Percentiles rank a stretch among this genome's conserved stretches.
These are phyloP conservation scores for Herpetomonas tarakana DNA, from an alignment of 208 protist species.

Conservation along the genomic window DNA sequence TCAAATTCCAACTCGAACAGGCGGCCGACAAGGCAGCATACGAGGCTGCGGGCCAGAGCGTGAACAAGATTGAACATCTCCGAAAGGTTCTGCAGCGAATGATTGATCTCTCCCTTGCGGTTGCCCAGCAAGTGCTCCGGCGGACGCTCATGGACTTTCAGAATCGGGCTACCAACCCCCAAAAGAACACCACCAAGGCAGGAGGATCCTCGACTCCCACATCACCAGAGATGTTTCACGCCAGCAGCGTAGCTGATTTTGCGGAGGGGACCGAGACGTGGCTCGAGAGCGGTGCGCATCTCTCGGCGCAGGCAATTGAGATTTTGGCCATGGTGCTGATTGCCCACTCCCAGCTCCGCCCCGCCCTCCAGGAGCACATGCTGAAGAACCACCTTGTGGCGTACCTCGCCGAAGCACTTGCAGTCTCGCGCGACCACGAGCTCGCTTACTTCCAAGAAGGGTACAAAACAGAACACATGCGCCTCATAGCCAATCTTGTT, in stretches of 20 bases:
- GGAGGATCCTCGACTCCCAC: conserved; percentile 20
- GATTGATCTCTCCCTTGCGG: conserved; percentile 52
- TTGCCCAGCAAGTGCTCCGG: conserved; percentile 46
- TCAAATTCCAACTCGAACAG: conserved; percentile 85
- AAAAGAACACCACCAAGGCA: neutral
- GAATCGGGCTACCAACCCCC: neutral
- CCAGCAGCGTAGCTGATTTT: conserved; percentile 82
- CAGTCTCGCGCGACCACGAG: conserved; percentile 68
- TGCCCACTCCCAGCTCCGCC: conserved; percentile 32
- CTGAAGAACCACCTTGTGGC: conserved; percentile 38
- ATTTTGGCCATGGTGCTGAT: conserved; percentile 58
- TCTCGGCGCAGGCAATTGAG: conserved; percentile 53
- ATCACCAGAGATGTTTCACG: conserved; percentile 33
- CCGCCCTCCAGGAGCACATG: conserved; percentile 57
- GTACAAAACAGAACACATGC: conserved; percentile 72
- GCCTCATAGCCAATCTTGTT: conserved; percentile 72
- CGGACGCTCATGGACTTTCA: conserved; percentile 15
- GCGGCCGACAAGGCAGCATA: conserved; percentile 73
- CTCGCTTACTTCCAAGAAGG: conserved; percentile 72
- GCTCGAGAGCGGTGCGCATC: conserved; percentile 61
- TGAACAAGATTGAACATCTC: conserved; percentile 57
- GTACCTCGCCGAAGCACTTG: conserved; percentile 60
- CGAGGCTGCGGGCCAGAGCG: conserved; percentile 30
- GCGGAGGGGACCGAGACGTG: conserved; percentile 65
- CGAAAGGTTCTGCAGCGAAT: conserved; percentile 59